Evolutionary conservation across 2,329 filamentous ascomycete species (phyloP).

Genomic region (Coniosporium tulheliwenetii): DNA sequence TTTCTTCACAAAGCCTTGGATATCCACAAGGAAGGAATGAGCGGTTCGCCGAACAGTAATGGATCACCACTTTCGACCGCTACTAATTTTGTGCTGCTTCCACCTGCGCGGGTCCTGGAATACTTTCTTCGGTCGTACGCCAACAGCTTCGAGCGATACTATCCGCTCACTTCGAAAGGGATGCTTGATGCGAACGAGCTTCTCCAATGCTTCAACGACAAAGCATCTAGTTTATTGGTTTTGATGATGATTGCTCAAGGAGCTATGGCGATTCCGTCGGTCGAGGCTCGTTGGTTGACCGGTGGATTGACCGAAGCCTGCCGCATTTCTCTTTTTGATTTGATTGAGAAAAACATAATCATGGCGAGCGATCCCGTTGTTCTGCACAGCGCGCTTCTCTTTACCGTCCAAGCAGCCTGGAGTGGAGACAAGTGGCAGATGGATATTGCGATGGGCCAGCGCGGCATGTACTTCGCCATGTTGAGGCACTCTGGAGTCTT

Average conservation of each 20-base stretch:
- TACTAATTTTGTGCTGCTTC: slow-evolving; percentile 50
- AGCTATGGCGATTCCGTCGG: slow-evolving; percentile 47
- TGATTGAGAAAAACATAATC: slow-evolving; percentile 56
- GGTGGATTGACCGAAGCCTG: slow-evolving; percentile 55
- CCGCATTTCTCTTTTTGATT: slow-evolving; percentile 55
- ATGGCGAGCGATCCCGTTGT: slow-evolving; percentile 50
- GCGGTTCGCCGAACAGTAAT: slow-evolving; percentile 19
- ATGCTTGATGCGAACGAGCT: slow-evolving; percentile 51
- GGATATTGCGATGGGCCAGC: slow-evolving; percentile 61
- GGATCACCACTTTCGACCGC: slow-evolving; percentile 32
- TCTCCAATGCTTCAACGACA: slow-evolving; percentile 44
- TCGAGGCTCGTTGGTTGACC: slow-evolving; percentile 49
- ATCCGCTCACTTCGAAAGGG: slow-evolving; percentile 44
- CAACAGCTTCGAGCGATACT: slow-evolving; percentile 50
- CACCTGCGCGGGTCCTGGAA: slow-evolving; percentile 49
- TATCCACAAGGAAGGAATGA: slow-evolving; percentile 41
- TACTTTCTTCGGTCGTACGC: slow-evolving; percentile 52
- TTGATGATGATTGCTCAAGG: slow-evolving; percentile 60
- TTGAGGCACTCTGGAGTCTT: slow-evolving; percentile 53
- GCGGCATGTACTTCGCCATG: slow-evolving; percentile 61
- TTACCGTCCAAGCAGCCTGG: slow-evolving; percentile 54
- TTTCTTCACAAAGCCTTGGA: slow-evolving; percentile 57
- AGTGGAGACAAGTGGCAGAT: slow-evolving; percentile 65
- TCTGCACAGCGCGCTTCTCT: slow-evolving; percentile 49
- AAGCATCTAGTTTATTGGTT: slow-evolving; percentile 48